Evolutionary conservation across 495 filamentous ascomycete species (phyloP).

Genomic region (Trichoderma erinaceum): DNA sequence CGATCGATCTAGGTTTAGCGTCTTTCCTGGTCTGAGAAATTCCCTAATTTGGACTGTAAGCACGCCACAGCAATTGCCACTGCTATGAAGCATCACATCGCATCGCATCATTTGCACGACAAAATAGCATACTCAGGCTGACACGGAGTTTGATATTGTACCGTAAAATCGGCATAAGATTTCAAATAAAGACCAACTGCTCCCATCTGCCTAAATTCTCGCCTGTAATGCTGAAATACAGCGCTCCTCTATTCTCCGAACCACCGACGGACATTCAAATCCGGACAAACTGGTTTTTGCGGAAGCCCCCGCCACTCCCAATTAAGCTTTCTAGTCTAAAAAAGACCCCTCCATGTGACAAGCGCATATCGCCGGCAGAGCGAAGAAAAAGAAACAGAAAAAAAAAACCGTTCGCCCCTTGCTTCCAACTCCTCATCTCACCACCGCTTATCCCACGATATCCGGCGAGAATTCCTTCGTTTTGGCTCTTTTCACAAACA

Average conservation of each 20-base stretch:
- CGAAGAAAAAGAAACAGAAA: background rate
- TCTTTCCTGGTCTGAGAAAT: no score
- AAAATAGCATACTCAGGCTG: background rate
- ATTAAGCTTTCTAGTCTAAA: background rate
- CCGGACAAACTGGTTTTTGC: conserved; percentile 9
- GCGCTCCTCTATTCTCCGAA: background rate
- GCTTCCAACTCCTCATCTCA: background rate
- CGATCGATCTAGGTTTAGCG: no score
- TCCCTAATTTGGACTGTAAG: no score
- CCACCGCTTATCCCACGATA: background rate
- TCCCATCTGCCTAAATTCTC: background rate
- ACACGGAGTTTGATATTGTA: background rate
- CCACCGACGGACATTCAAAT: background rate
- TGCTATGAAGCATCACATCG: background rate
- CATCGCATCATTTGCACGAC: background rate
- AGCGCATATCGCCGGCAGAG: conserved; percentile 5
- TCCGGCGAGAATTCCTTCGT: background rate
- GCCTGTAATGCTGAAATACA: background rate
- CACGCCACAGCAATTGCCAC: background rate
- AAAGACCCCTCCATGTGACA: conserved; percentile 6
- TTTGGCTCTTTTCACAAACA: background rate
- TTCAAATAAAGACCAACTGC: background rate
- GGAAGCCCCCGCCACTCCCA: background rate
- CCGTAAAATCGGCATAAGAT: background rate
- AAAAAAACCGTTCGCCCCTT: background rate